These are phyloP conservation scores for Microbotryum intermedium DNA, from an alignment of 1,284 basidiomycete genomes.

Conservation along the genomic window DNA sequence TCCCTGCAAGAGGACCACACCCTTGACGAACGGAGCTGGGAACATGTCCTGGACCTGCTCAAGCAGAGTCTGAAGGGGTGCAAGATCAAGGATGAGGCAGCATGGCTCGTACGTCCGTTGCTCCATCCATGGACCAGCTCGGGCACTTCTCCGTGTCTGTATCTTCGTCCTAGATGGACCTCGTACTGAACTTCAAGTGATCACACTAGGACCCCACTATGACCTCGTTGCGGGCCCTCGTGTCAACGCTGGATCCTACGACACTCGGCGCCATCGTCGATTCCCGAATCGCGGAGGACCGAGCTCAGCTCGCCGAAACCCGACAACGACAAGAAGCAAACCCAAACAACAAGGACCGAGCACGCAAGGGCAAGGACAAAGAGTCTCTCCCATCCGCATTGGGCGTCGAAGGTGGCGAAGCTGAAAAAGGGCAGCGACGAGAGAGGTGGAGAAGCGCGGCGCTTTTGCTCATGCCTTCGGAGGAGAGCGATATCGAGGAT, in stretches of 20 bases:
- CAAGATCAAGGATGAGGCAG: neutral
- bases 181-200: neutral
- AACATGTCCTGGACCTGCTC: constrained; percentile 9
- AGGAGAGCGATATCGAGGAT: neutral
- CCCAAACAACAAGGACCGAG: neutral
- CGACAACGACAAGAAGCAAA: neutral
- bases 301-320: neutral
- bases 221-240: too few relatives aligned
- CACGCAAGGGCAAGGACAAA: neutral
- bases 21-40: neutral
- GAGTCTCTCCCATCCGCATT: neutral
- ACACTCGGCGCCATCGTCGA: too few relatives aligned
- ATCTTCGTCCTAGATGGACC: neutral
- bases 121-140: neutral
- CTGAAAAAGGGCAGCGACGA: neutral
- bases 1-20: too few relatives aligned
- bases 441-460: constrained; percentile 3
- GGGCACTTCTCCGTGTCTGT: neutral
- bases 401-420: neutral
- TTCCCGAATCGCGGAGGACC: neutral
- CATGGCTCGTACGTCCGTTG: constrained; percentile 6
- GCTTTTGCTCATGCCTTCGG: neutral
- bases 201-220: too few relatives aligned
- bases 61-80: neutral
- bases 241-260: too few relatives aligned